These are phyloP conservation scores for Orychophragmus violaceus DNA, from an alignment of 345 rosid species.

Conservation along the genomic window DNA sequence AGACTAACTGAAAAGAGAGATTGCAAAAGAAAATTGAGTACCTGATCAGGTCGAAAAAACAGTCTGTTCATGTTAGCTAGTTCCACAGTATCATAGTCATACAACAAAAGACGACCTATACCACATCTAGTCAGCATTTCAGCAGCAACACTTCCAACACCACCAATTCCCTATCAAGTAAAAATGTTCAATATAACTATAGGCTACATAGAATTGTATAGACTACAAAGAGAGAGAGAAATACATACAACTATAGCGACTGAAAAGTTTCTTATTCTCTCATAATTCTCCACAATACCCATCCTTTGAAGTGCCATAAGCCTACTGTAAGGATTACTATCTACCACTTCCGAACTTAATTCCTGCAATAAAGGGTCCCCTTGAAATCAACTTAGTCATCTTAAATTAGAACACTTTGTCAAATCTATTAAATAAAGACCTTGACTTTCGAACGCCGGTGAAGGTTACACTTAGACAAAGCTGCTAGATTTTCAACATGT, in stretches of 20 bases:
- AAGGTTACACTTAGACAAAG: conserved; percentile 47
- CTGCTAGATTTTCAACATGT: conserved; percentile 46
- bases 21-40: conserved; percentile 7
- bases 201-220: background rate
- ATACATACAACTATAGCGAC: conserved; percentile 92
- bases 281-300: conserved; percentile 91
- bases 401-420: background rate
- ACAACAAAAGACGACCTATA: conserved; percentile 87
- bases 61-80: conserved; percentile 95
- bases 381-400: background rate
- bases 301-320: conserved; percentile 98
- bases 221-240: conserved; percentile 31
- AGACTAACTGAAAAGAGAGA: background rate
- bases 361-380: conserved; percentile 47
- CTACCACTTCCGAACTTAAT: conserved; percentile 93
- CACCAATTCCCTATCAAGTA: conserved; percentile 77
- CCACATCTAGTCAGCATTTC: conserved; percentile 99
- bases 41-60: conserved; percentile 97
- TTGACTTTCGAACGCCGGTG: conserved; percentile 68
- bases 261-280: conserved; percentile 79
- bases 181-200: background rate
- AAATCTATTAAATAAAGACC: conserved; percentile 34
- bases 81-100: conserved; percentile 94
- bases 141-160: conserved; percentile 98
- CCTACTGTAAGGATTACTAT: conserved; percentile 95